Conservation (phyloP, 257 asterid species). For the Voacanga thouarsii region DNA sequence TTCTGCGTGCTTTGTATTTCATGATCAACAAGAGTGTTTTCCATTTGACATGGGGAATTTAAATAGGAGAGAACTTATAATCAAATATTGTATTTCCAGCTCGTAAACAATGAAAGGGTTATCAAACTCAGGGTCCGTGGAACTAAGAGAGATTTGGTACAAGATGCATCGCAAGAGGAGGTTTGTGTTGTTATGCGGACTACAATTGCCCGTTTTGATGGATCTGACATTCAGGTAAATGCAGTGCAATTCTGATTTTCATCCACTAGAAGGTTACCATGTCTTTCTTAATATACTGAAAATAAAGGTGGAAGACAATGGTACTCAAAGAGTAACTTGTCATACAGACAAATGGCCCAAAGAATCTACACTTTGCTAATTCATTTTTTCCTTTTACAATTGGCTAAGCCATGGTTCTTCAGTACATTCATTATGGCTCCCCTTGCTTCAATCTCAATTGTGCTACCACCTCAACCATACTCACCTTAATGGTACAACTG, state of each 20-base stretch:
- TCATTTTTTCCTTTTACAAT: not conserved
- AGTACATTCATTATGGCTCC: too few species aligned
- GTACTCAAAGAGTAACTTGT: not conserved
- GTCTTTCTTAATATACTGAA: not conserved
- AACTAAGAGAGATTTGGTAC: conserved; percentile 56
- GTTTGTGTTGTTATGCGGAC: conserved; percentile 85
- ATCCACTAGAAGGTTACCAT: not conserved
- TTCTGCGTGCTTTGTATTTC: not conserved
- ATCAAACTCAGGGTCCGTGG: conserved; percentile 80
- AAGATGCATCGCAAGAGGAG: conserved; percentile 67
- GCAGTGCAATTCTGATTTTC: not conserved
- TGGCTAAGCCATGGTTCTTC: not conserved
- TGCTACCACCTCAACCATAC: not conserved
- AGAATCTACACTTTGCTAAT: not conserved
- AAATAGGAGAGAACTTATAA: not conserved
- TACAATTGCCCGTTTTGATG: conserved; percentile 83
- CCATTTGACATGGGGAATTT: not conserved
- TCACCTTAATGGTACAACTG: not conserved
- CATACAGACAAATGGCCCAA: not conserved
- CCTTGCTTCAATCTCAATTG: not conserved
- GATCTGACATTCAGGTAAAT: conserved; percentile 79
- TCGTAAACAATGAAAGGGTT: conserved; percentile 69
- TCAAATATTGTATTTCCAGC: conserved; percentile 38
- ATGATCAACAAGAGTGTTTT: not conserved
- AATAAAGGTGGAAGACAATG: not conserved